Evolutionary conservation across 1,139 yeast species (phyloP).

Genomic region (Suhomyces kunorum): DNA sequence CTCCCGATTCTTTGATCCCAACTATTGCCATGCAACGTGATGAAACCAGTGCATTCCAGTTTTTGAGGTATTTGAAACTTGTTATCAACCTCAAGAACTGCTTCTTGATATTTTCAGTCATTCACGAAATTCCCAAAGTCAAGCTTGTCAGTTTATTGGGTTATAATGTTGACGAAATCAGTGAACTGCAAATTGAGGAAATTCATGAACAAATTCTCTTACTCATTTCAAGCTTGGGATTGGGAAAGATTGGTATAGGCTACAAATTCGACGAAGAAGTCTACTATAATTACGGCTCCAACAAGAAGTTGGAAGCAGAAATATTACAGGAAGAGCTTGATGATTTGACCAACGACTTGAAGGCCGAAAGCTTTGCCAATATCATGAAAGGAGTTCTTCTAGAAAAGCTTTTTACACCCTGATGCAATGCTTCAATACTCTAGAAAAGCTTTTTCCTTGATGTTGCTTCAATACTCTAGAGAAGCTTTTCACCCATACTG

Average conservation of each 20-base stretch:
- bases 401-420: conserved; percentile 24
- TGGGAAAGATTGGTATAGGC: conserved; percentile 33
- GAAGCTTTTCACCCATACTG: too few relatives aligned
- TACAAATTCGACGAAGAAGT: conserved; percentile 26
- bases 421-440: too few relatives aligned
- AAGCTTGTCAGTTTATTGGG: conserved; percentile 32
- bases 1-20: neutral
- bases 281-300: conserved; percentile 24
- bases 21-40: neutral
- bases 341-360: conserved; percentile 23
- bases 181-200: conserved; percentile 9
- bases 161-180: conserved; percentile 16
- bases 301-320: conserved; percentile 13
- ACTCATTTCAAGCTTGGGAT: conserved; percentile 27
- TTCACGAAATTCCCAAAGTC: conserved; percentile 24
- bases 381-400: conserved; percentile 29
- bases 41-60: conserved; percentile 10
- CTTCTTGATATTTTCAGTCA: conserved; percentile 29
- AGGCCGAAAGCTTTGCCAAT: conserved; percentile 32
- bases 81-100: conserved; percentile 35
- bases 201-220: conserved; percentile 24
- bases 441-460: too few relatives aligned
- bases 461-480: too few relatives aligned
- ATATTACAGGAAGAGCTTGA: conserved; percentile 22
- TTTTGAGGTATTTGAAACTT: conserved; percentile 25